Base-by-base conservation (phyloP, 1,284 basidiomycete genomes). In the Singerocomus inundabilis region DNA sequence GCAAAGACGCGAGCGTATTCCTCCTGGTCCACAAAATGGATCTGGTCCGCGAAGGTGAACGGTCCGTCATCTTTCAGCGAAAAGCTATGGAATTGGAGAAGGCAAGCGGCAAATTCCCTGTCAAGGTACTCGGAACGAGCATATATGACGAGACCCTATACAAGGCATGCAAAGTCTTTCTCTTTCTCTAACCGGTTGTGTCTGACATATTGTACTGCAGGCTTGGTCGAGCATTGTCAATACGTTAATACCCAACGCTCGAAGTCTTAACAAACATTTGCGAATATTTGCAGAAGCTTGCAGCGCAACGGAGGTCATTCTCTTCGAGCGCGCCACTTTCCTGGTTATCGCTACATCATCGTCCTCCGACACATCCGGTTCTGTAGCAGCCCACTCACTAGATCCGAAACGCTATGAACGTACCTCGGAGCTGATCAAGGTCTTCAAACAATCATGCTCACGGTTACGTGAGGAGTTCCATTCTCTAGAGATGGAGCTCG, bases 181-280 rank as follows among this genome's bases (percentile, higher is more conserved):
- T 48, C 52, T 39, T 46, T 40, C 43, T 32, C 48, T 28, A 24
- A 30, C 44, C 26, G 16, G 24, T 36, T 41, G 40, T 50, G 36
- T 40, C 46, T 56, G 44, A 52, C 49, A 29, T 32, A n/a, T 43
- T 53, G 18, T 37, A 24, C 31, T 8, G 29, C 57, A 98, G 91
- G 96, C 97, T 10, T 99, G 96, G 97, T 98, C 97, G 25, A 85
- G 85, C 54, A 97, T 99, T 57, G 93, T 99, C 8, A 93, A 98
- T 63, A 93, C 93, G 10, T 80, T 98, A 55, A 97, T 99, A 49
- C 97, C 97, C 2, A 97, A 98, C 57, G 89, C 94, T 30, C 75
- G 83, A n/a, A 83, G 91, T 34, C 85, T 99, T 34, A 88, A 89
- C 9, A 82, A 80, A 50, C 93, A 98, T 62, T 79, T 99, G 7